Evolutionary conservation across 352 stramenopile genomes (phyloP), one percentile per base, ranked within the genome.

Genomic region (Phytophthora kernoviae): DNA sequence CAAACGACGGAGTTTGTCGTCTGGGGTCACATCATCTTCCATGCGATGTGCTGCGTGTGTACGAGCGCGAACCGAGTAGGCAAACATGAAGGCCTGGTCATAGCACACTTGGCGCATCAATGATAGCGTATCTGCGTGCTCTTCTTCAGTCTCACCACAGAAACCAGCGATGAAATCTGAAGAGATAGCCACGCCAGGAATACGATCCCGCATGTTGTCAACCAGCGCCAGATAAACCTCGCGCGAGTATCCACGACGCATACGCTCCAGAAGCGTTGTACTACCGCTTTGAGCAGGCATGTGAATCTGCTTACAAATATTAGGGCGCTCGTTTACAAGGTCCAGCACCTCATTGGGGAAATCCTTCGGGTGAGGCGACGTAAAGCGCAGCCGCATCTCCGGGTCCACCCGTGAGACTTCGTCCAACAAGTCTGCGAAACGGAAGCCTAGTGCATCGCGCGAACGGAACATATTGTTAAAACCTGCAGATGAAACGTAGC

Each of bases 1-100:
- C 42, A 99, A 85, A 26, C 98, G 86, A 24, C 92, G 75, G 52
- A 98, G 68, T 75, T 99, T 99, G 15, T 98, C 71, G 17, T 97
- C 91, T 42, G 81, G 76, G 5, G 90, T 73, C 18, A 99, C 92
- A 71, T 99, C 93, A 70, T 99, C 98, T 49, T 95, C 65, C 78
- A 99, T 94, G 18, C 87, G 93, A 51, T 98, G 81, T 53, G 96
- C 90, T 2, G 97, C 97, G 64, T 99, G 95, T 1, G 97, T 99
- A 57, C 92, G 91, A 22, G 93, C 96, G 46, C 97, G 84, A 81
- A 99, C 90, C 42, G 88, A 98, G 79, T 99, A 99, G 14, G 96
- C 95, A 75, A 99, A 99, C 94, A 99, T 98, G 78, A 99, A 99
- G 20, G 97, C 97, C 69, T 99, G 95, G 62, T 99, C 96, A 70